A percentile compares a stretch with the other conserved stretches of the same genome.
Evolutionary conservation across 2,329 filamentous ascomycete species (phyloP).

Genomic region (Sphaerulina vaccinii): DNA sequence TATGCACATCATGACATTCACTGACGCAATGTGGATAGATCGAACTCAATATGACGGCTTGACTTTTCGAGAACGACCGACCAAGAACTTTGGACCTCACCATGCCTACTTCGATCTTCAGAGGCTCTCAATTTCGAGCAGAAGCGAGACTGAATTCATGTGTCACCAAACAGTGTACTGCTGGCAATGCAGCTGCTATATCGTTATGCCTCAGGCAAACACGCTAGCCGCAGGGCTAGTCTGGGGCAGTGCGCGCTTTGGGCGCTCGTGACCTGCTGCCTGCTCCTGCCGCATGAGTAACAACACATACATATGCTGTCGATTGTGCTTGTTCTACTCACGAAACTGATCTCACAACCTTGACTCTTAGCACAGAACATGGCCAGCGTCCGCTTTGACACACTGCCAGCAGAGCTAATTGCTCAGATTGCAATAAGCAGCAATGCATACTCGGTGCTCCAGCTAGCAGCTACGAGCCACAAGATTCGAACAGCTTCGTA

Average conservation of each 20-base stretch:
- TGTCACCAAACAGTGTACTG: no score
- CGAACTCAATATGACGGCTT: conserved; percentile 2
- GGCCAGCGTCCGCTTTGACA: conserved; percentile 10
- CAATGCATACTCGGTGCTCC: conserved; percentile 15
- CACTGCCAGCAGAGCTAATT: conserved; percentile 22
- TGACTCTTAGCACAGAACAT: neutral
- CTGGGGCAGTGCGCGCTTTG: neutral
- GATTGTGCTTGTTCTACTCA: neutral
- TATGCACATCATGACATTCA: conserved; percentile 2
- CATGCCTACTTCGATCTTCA: neutral
- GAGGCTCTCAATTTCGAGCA: no score
- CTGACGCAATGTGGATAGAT: conserved; percentile 8
- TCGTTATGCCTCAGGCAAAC: conserved; percentile 1
- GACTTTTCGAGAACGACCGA: neutral
- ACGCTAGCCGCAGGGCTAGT: neutral
- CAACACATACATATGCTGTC: neutral
- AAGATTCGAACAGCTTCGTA: conserved; percentile 18
- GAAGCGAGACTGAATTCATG: no score
- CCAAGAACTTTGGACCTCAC: neutral
- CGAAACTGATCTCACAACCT: no score
- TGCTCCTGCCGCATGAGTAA: neutral
- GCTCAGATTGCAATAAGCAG: conserved; percentile 18
- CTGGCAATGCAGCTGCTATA: neutral
- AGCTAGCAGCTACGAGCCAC: conserved; percentile 15
- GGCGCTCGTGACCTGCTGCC: neutral